Percentiles rank a stretch among this genome's conserved stretches.
phyloP scores from a whole-genome alignment of 2,329 filamentous ascomycete genomes.

The Mycosphaerella sp. region DNA sequence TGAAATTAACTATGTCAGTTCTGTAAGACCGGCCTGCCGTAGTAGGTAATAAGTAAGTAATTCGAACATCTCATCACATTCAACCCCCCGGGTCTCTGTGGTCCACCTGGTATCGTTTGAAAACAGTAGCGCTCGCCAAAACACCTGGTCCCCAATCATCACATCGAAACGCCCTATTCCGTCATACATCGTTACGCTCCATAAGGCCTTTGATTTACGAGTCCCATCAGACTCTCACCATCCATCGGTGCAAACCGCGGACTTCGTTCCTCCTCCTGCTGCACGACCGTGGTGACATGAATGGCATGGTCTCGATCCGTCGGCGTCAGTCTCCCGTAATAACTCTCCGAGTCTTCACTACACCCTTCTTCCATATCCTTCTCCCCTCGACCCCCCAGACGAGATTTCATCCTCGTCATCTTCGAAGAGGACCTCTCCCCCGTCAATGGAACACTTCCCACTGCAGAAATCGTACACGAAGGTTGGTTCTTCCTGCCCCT shows the following conservation, averaged over 20 bases:
- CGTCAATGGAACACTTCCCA: conserved; percentile 1
- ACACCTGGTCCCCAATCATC: too few relatives aligned
- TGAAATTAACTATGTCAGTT: too few relatives aligned
- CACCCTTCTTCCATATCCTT: conserved; percentile 11
- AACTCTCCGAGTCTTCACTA: conserved; percentile 4
- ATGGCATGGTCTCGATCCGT: conserved; percentile 8
- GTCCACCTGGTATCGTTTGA: too few relatives aligned
- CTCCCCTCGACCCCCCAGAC: conserved; percentile 1
- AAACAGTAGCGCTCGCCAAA: too few relatives aligned
- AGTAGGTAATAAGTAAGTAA: too few relatives aligned
- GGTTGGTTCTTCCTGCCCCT: conserved; percentile 6
- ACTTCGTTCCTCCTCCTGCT: conserved; percentile 17
- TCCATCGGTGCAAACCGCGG: conserved; percentile 10
- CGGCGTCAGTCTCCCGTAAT: conserved; percentile 1
- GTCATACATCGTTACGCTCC: neutral
- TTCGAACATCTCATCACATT: too few relatives aligned
- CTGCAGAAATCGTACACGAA: conserved; percentile 13
- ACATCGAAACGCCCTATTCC: neutral
- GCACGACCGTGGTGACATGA: conserved; percentile 18
- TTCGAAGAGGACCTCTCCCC: neutral
- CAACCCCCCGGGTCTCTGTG: too few relatives aligned
- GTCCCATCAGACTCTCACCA: conserved; percentile 13
- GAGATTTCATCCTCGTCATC: conserved; percentile 1
- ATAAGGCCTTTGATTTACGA: conserved; percentile 5
- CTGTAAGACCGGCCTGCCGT: too few relatives aligned